A percentile compares a stretch with the other conserved stretches of the same genome.
These are phyloP conservation scores for Drechmeria coniospora DNA, from an alignment of 2,329 filamentous ascomycete genomes.

Conservation along the genomic window DNA sequence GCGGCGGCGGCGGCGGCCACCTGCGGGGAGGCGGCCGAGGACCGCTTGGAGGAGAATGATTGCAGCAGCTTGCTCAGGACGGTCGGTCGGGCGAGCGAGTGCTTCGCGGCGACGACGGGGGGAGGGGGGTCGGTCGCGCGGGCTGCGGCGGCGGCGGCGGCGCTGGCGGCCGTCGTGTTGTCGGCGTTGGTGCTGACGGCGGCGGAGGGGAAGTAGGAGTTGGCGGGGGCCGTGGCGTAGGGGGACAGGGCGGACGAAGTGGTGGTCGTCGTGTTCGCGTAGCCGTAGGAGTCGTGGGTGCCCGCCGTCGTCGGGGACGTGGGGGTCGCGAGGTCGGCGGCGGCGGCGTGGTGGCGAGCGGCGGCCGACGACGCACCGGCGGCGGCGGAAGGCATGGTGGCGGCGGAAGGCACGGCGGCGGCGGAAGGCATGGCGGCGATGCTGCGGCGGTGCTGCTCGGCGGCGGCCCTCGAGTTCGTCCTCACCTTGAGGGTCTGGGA, in stretches of 20 bases:
- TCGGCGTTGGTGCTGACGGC: not conserved
- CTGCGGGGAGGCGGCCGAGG: not conserved
- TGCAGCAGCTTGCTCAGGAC: constrained; percentile 6
- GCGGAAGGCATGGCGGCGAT: too few relatives aligned
- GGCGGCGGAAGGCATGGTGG: too few relatives aligned
- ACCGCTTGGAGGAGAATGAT: constrained; percentile 3
- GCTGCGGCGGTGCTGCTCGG: not conserved
- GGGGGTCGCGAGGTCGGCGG: too few relatives aligned
- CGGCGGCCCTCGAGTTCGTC: not conserved
- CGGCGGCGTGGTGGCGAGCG: too few relatives aligned
- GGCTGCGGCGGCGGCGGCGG: constrained; percentile 1
- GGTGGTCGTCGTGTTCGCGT: constrained; percentile 1
- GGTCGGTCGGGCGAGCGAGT: too few relatives aligned
- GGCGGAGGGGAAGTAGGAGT: not conserved
- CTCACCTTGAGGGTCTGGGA: constrained; percentile 1
- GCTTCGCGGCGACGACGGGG: constrained; percentile 1
- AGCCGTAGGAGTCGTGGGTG: too few relatives aligned
- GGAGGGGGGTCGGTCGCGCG: not conserved
- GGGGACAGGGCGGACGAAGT: constrained; percentile 1
- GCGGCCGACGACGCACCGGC: too few relatives aligned
- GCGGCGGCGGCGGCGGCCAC: too few relatives aligned
- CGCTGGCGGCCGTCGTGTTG: constrained; percentile 1
- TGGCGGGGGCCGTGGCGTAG: not conserved
- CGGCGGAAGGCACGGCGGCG: too few relatives aligned
- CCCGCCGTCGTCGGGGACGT: too few relatives aligned